These are phyloP conservation scores for Gyromitra esculenta DNA, from an alignment of 2,329 filamentous ascomycete genomes.

Conservation along the genomic window DNA sequence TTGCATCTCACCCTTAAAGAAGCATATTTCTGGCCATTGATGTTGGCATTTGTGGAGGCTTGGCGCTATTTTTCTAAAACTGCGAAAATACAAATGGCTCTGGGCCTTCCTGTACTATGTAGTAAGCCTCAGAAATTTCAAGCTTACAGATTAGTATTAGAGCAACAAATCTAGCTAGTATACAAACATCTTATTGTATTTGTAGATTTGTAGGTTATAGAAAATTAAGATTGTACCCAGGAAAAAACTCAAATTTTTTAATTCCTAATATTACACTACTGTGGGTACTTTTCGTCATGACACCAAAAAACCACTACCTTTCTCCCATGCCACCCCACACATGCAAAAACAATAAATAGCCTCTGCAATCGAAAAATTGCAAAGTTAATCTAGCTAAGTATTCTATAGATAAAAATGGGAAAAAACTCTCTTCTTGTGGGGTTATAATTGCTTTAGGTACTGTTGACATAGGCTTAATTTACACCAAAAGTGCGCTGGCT, in stretches of 20 bases:
- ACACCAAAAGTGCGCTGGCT: constrained; percentile 1
- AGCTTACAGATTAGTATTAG: no score
- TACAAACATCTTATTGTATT: neutral
- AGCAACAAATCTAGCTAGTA: neutral
- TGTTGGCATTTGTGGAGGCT: no score
- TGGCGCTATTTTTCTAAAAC: no score
- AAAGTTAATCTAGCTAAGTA: neutral
- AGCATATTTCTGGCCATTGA: no score
- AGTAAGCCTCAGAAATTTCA: no score
- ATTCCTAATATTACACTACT: neutral
- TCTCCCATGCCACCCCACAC: neutral
- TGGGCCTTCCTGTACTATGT: no score
- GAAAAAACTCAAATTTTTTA: neutral
- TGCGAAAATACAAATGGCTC: no score
- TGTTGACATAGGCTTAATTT: neutral
- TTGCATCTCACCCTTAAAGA: no score
- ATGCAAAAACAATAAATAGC: neutral
- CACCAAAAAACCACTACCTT: neutral
- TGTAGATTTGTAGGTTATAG: neutral
- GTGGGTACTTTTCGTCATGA: neutral
- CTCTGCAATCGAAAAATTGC: neutral
- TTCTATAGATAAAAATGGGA: neutral
- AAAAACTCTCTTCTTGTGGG: no score
- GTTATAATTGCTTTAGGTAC: neutral
- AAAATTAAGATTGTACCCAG: neutral